Evolutionary conservation across 441 rosid species (phyloP).

Genomic region (Cnidoscolus chayamansa): DNA sequence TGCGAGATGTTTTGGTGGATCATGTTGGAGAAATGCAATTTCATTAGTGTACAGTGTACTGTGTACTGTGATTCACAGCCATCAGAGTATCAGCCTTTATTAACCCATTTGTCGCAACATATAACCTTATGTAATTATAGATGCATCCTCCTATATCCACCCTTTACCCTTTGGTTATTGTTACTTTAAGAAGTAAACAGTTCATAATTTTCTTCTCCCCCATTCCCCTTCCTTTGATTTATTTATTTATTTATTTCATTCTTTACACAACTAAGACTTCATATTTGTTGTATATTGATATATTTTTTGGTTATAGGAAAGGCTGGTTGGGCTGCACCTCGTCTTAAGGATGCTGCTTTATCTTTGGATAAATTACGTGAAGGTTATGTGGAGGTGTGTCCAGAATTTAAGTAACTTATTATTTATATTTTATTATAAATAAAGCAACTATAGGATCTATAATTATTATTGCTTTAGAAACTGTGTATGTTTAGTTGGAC

Average conservation of each 20-base stretch:
- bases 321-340: slow-evolving; percentile 96
- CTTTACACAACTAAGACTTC: not conserved
- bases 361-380: slow-evolving; percentile 84
- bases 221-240: not conserved
- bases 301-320: slow-evolving; percentile 48
- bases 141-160: not conserved
- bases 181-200: not conserved
- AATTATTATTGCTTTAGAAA: not conserved
- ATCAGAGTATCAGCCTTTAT: not conserved
- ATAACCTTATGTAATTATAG: not conserved
- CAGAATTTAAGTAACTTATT: not conserved
- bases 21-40: not conserved
- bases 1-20: not conserved
- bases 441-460: not conserved
- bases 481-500: slow-evolving; percentile 9
- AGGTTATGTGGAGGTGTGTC: slow-evolving; percentile 76
- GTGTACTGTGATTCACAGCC: not conserved
- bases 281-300: not conserved
- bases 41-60: not conserved
- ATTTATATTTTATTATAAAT: not conserved
- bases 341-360: slow-evolving; percentile 91
- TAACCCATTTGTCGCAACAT: not conserved
- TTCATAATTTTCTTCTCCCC: not conserved
- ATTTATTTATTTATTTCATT: not conserved
- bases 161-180: not conserved